phyloP scores from a whole-genome alignment of 139 green algal genomes.

The Chlorella sp. region DNA sequence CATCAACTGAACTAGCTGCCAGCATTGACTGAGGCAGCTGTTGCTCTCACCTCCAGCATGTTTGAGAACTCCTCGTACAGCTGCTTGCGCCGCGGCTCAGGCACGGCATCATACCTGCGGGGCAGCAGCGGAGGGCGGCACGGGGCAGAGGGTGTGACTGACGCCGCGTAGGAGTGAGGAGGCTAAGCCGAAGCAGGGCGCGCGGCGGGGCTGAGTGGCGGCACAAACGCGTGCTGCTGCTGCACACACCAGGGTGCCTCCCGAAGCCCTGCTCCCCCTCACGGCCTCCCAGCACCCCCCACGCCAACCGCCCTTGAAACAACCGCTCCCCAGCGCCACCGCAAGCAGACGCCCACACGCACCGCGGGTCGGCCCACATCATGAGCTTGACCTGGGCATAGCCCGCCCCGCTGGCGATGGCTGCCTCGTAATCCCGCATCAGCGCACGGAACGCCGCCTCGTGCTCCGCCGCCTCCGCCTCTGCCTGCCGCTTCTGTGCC shows the following conservation, averaged over 20 bases:
- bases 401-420: slow-evolving; percentile 10
- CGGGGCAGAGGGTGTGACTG: background rate
- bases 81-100: slow-evolving; percentile 27
- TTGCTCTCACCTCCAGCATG: slow-evolving; percentile 14
- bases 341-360: background rate
- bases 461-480: background rate
- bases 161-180: background rate
- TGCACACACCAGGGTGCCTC: background rate
- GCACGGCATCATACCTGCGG: slow-evolving; percentile 41
- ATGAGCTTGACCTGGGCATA: slow-evolving; percentile 37
- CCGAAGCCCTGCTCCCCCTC: background rate
- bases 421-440: slow-evolving; percentile 33
- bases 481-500: background rate
- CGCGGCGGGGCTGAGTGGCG: background rate
- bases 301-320: background rate
- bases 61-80: slow-evolving; percentile 39
- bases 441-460: slow-evolving; percentile 43
- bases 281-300: background rate
- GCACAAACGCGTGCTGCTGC: too few relatives aligned
- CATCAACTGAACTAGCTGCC: too few relatives aligned
- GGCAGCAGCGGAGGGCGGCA: slow-evolving; percentile 7
- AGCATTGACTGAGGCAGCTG: too few relatives aligned
- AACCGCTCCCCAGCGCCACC: too few relatives aligned
- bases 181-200: background rate
- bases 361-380: slow-evolving; percentile 15